Conservation (phyloP, 129 eudicot species). For the Smallanthus sonchifolius region DNA sequence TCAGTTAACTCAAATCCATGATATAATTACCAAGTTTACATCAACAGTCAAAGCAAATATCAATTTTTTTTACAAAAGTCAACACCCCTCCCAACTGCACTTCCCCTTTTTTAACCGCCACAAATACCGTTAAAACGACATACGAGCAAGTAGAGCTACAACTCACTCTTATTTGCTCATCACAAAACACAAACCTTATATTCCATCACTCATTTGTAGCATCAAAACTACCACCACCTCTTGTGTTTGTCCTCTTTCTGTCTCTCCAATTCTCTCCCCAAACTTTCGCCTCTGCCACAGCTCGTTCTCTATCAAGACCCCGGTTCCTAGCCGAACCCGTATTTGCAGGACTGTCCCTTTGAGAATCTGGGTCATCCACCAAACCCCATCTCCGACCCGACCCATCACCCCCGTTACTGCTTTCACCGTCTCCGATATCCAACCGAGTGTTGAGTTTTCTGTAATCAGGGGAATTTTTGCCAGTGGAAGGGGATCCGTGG, state of each 20-base stretch:
- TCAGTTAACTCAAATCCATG: conserved; percentile 32
- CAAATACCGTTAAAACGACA: conserved; percentile 30
- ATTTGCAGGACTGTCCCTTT: conserved; percentile 68
- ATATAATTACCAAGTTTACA: conserved; percentile 33
- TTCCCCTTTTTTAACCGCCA: conserved; percentile 21
- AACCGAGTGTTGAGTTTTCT: conserved; percentile 48
- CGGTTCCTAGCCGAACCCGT: conserved; percentile 66
- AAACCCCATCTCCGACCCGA: conserved; percentile 72
- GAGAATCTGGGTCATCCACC: conserved; percentile 48
- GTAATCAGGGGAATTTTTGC: conserved; percentile 79
- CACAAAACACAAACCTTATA: conserved; percentile 14
- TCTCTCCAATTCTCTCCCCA: conserved; percentile 99
- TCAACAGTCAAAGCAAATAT: conserved; percentile 32
- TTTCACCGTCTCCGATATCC: conserved; percentile 52
- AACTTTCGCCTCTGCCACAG: conserved; percentile 93
- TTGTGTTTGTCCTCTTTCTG: conserved; percentile 54
- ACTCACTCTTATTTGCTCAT: conserved; percentile 28
- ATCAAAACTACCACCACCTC: conserved; percentile 60
- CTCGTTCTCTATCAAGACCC: conserved; percentile 86
- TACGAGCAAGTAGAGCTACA: conserved; percentile 31
- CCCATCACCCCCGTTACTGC: conserved; percentile 65
- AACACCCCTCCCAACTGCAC: conserved; percentile 33
- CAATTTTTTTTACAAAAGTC: conserved; percentile 36
- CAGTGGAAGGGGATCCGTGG: conserved; percentile 62
- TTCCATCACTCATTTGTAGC: conserved; percentile 50